Base-by-base conservation (phyloP, 2,329 filamentous ascomycete genomes). In the Aspergillus bombycis region DNA sequence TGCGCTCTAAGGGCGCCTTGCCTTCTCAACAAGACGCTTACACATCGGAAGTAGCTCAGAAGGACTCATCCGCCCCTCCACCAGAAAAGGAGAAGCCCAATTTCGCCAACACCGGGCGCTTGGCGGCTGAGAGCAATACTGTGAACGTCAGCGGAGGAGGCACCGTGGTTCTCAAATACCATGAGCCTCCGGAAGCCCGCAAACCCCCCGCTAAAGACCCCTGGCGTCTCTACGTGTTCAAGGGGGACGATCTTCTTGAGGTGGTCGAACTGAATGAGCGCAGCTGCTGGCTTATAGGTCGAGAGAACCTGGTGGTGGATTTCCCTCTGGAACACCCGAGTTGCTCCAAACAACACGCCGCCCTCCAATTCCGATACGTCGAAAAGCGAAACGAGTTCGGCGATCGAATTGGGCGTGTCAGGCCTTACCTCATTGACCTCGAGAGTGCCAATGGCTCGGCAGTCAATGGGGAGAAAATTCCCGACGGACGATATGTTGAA, bases 181-280 rank as follows among this genome's bases (percentile, higher is more conserved):
- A 97, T 80, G 95, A 99, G 79, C 95, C 95, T 1, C 82, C 92
- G 12, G 95, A 99, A 81, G 92, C 94, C 57, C 91, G 95, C 63
- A 97, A 97, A 71, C 92, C 95, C 0, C 85, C 94, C 0, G 74
- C 90, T 0, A 89, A 88, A 60, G 89, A 95, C 69, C 82, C 87
- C 62, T 99, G 94, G 94, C 91, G 92, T 64, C 82, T 99, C 55
- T 98, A 96, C 75, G 86, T 97, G 26, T 99, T 99, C 85, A 97
- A 97, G 74, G 91, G 88, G 12, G 78, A 85, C 32, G 91, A 93
- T 62, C 84, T 96, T 3, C 77, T 97, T 38, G 93, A 96, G 73
- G 96, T 92, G 1, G 84, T 97, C 26, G 88, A 93, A 63, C 83
- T 99, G 56, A 85, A 86, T 62, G 80, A 84, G 61, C 88, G 92